Evolutionary conservation across 1,284 basidiomycete genomes (phyloP).

Genomic region (Vanrija humicola): DNA sequence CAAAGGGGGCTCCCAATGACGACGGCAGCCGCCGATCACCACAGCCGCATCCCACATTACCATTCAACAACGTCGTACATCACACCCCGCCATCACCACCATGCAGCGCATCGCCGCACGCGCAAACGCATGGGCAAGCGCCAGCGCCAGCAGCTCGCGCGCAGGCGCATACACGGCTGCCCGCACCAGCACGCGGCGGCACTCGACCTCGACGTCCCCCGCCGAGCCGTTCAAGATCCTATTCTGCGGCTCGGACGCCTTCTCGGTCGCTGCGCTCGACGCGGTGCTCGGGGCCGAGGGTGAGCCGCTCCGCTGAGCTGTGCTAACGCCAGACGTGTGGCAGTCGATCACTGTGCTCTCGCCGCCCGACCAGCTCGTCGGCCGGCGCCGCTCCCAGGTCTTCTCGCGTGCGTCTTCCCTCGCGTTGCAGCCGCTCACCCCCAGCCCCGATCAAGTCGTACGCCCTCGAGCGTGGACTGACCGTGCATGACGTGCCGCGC

Average conservation of each 20-base stretch:
- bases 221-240: conserved; percentile 43
- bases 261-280: conserved; percentile 46
- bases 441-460: conserved; percentile 24
- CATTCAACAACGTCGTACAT: too few relatives aligned
- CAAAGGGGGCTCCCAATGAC: too few relatives aligned
- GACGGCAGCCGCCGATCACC: too few relatives aligned
- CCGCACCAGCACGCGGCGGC: neutral
- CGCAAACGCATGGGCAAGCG: too few relatives aligned
- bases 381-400: conserved; percentile 18
- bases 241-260: conserved; percentile 51
- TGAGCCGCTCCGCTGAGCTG: conserved; percentile 7
- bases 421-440: neutral
- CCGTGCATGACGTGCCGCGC: conserved; percentile 11
- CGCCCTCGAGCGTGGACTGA: conserved; percentile 17
- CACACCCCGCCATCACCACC: too few relatives aligned
- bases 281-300: conserved; percentile 41
- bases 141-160: too few relatives aligned
- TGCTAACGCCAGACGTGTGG: conserved; percentile 39
- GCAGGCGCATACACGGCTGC: too few relatives aligned
- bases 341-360: conserved; percentile 37
- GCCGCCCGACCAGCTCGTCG: conserved; percentile 24
- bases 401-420: conserved; percentile 15
- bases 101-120: too few relatives aligned
- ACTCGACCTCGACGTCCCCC: neutral
- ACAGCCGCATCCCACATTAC: too few relatives aligned